These are phyloP conservation scores for Penicillium sp. DNA, from an alignment of 2,329 filamentous ascomycete genomes.

Conservation along the genomic window DNA sequence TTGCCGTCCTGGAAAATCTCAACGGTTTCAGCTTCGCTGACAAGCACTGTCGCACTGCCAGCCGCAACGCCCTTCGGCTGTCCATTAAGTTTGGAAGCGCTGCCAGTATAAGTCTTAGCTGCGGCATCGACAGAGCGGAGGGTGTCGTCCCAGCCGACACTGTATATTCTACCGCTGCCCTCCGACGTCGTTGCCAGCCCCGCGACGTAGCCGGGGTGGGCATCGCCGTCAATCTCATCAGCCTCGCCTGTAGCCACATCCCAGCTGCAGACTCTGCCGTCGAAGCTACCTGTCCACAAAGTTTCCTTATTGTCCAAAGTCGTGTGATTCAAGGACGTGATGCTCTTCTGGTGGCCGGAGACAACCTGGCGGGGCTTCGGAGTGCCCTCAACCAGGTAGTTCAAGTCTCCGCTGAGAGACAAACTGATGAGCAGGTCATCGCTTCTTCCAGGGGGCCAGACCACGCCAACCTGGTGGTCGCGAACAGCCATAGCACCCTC, in stretches of 20 bases:
- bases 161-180: slow-evolving; percentile 63
- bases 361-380: slow-evolving; percentile 67
- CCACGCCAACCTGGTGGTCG: slow-evolving; percentile 91
- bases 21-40: slow-evolving; percentile 59
- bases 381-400: slow-evolving; percentile 74
- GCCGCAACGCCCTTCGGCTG: slow-evolving; percentile 75
- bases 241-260: slow-evolving; percentile 67
- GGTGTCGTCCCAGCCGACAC: slow-evolving; percentile 91
- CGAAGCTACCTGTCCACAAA: slow-evolving; percentile 86
- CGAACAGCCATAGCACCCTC: slow-evolving; percentile 67
- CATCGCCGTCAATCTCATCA: slow-evolving; percentile 69
- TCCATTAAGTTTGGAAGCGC: slow-evolving; percentile 62
- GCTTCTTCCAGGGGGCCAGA: slow-evolving; percentile 75
- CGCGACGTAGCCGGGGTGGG: slow-evolving; percentile 80
- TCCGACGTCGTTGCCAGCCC: slow-evolving; percentile 61
- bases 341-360: slow-evolving; percentile 84
- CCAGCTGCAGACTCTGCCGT: slow-evolving; percentile 84
- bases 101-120: slow-evolving; percentile 70
- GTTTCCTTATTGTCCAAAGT: slow-evolving; percentile 54
- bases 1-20: slow-evolving; percentile 57
- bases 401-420: slow-evolving; percentile 82
- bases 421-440: slow-evolving; percentile 89
- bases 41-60: slow-evolving; percentile 51
- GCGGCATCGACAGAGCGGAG: slow-evolving; percentile 73
- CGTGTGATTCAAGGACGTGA: slow-evolving; percentile 68